These are phyloP conservation scores for Aethionema arabicum DNA, from an alignment of 345 rosid species.

Conservation along the genomic window DNA sequence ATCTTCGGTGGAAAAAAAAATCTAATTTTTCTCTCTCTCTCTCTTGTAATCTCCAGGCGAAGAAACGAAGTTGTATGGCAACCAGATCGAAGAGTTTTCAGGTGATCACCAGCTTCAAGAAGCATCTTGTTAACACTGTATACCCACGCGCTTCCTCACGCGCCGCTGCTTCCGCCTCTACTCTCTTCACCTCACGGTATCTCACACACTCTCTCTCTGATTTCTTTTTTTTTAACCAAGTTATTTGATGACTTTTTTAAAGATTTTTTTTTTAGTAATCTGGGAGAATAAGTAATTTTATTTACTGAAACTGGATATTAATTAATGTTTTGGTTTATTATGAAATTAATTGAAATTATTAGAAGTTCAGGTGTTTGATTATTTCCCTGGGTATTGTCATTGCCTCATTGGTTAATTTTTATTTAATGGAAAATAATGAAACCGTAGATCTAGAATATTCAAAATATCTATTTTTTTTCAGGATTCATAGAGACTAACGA, in stretches of 20 bases:
- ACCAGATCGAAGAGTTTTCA: conserved; percentile 49
- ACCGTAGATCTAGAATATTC: conserved; percentile 27
- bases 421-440: background rate
- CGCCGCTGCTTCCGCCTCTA: conserved; percentile 27
- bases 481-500: background rate
- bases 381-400: background rate
- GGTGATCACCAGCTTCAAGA: conserved; percentile 50
- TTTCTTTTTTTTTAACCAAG: background rate
- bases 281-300: background rate
- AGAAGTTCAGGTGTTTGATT: conserved; percentile 11
- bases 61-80: conserved; percentile 50
- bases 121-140: conserved; percentile 39
- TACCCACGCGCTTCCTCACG: conserved; percentile 33
- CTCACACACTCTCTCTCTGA: conserved; percentile 5
- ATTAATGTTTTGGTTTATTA: background rate
- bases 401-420: background rate
- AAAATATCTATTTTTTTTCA: background rate
- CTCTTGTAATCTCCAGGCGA: conserved; percentile 13
- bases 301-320: background rate
- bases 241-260: background rate
- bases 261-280: background rate
- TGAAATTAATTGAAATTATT: conserved; percentile 4
- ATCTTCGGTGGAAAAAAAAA: background rate
- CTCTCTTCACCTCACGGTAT: conserved; percentile 19
- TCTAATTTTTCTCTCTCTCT: background rate